Base-by-base conservation (phyloP, 148 eudicot genomes). In the Selenicereus undatus region DNA sequence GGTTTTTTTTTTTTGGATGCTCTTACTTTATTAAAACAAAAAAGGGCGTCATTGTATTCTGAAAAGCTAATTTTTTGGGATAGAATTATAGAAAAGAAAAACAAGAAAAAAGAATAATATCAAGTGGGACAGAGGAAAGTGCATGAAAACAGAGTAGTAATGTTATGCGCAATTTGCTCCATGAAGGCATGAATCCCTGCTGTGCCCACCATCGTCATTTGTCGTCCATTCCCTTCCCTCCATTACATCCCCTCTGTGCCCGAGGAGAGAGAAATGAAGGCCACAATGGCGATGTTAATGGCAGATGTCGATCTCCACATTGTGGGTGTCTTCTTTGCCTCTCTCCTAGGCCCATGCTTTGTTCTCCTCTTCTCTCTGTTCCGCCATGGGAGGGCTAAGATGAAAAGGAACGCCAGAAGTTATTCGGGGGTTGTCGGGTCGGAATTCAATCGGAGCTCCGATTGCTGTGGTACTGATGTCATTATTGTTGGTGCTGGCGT, bases 401-500 rank as follows among this genome's bases (percentile, higher is more conserved):
- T 11, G 22, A 71, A 24, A 7, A 81, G 71, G 39, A 70, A 54
- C 11, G 32, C 65, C 2, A 56, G 10, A 4, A 29, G 56, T 22
- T 43, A 27, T 22, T 58, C n/a, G 32, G 65, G 11, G 12, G 81
- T n/a, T n/a, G n/a, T 76, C 26, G 70, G 52, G 36, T 62, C 82
- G n/a, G 88, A 86, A 39, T 52, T 74, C 32, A 82, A 73, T 73
- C 88, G 85, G 87, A 87, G 85, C 82, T 82, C 83, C 48, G 75
- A 71, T 36, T 29, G 76, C 8, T 70, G 77, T 10, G 78, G 81
- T 11, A 13, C 81, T 79, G 94, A 90, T 82, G 89, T 91, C 79
- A 86, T 91, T 71, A 73, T 91, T 22, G 95, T 90, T 71, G 95
- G 95, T 30, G 95, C 95, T 71, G 95, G 95, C 35, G 95, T 91